Base-by-base conservation (phyloP, 2,329 filamentous ascomycete species). In the Fonsecaea erecta region DNA sequence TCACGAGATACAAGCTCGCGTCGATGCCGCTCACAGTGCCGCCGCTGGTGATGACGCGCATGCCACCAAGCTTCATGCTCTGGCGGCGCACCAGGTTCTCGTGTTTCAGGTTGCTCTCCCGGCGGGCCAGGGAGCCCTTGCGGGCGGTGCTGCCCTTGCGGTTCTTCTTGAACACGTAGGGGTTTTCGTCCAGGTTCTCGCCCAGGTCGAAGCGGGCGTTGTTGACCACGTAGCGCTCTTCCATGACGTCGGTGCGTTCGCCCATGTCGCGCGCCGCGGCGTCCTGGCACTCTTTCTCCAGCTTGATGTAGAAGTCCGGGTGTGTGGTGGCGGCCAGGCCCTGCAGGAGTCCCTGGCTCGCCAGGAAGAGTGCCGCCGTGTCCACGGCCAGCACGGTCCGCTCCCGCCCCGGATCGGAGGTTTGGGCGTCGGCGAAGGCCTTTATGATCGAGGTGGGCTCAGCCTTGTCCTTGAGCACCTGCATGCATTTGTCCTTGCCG, bases 71-170 rank as follows among this genome's bases (percentile, higher is more conserved):
- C 70, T 89, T 86, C 86, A 93, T 88, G 72, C 88, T 88, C 57
- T 88, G 88, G 74, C 92, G 89, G 73, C 91, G 88, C 72, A 88
- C 87, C 75, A 93, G 92, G 52, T 89, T 93, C 83, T 95, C 92
- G 73, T 90, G 88, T 64, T 91, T 88, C 54, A 82, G 82, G 76
- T 90, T 90, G 71, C 88, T 89, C 74, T 88, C 86, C 79, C 90
- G 91, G 82, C 89, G 90, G 53, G 90, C 91, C 78, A 93, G 90
- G 77, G 90, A 93, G 73, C 92, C 92, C 85, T 95, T 95, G 84
- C 86, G 66, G 68, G 84, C 86, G 73, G 83, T 86, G 53, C 86
- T 86, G 53, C 86, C 84, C 67, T 86, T 85, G 70, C 85, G 82
- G 84, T 82, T 71, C 83, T 90, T 91, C 81, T 86, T 88, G 73